Conservation (phyloP, 176 grass and related monocot genomes). For the Lolium perenne region DNA sequence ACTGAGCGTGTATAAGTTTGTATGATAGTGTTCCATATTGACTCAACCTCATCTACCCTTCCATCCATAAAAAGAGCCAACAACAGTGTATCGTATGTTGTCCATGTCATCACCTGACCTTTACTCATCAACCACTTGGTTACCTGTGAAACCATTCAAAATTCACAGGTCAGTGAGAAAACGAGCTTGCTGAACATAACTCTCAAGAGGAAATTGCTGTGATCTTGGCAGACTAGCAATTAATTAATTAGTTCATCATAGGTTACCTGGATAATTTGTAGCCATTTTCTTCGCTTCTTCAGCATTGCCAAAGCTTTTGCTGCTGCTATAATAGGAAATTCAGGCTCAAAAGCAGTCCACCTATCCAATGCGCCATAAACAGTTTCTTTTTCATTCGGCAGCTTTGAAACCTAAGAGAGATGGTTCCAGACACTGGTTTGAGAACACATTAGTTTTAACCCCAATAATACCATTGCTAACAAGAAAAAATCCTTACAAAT, state of each 20-base stretch:
- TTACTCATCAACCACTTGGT: constrained; percentile 95
- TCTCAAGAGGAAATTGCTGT: not conserved
- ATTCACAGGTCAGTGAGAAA: not conserved
- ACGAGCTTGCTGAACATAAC: not conserved
- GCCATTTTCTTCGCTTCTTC: constrained; percentile 70
- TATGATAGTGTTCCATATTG: constrained; percentile 64
- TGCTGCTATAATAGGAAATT: constrained; percentile 76
- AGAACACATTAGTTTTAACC: constrained; percentile 43
- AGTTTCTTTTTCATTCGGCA: constrained; percentile 76
- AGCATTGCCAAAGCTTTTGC: constrained; percentile 84
- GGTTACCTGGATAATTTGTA: constrained; percentile 78
- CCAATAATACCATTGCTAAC: not conserved
- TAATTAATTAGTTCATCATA: not conserved
- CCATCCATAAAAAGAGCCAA: constrained; percentile 84
- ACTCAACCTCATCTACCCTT: constrained; percentile 73
- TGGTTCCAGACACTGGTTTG: constrained; percentile 50
- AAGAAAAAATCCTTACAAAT: constrained; percentile 21
- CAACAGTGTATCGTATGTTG: constrained; percentile 75
- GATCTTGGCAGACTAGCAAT: not conserved
- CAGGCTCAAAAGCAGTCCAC: constrained; percentile 88
- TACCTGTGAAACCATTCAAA: constrained; percentile 52
- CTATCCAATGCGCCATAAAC: constrained; percentile 84
- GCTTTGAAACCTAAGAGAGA: constrained; percentile 71
- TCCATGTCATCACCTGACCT: constrained; percentile 82
- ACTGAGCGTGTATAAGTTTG: constrained; percentile 74